Percentiles rank a stretch among this genome's conserved stretches.
phyloP scores from a whole-genome alignment of 495 filamentous ascomycete species.

The Neurospora sp. region DNA sequence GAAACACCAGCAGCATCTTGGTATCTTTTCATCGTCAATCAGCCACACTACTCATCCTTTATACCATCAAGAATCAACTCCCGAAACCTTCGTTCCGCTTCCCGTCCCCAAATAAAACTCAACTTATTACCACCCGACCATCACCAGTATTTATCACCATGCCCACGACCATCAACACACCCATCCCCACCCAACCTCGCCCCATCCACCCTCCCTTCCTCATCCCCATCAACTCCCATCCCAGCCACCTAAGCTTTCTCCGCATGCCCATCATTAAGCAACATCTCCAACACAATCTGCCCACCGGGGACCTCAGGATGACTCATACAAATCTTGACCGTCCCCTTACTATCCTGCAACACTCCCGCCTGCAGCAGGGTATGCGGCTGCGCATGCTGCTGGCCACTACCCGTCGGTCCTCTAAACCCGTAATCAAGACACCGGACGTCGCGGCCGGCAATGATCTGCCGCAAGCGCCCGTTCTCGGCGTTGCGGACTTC shows the following conservation, averaged over 20 bases:
- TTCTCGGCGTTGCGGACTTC: constrained; percentile 97
- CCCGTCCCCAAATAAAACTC: not conserved
- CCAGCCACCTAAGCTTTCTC: constrained; percentile 41
- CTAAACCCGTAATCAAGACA: constrained; percentile 78
- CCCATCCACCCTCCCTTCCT: not conserved
- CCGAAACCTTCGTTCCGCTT: not conserved
- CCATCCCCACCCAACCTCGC: not conserved
- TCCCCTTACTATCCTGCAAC: constrained; percentile 39
- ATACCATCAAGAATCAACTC: not conserved
- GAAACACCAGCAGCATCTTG: not conserved
- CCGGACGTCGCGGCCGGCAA: constrained; percentile 77
- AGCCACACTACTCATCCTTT: not conserved
- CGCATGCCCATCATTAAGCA: constrained; percentile 88
- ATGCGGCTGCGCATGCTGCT: constrained; percentile 7
- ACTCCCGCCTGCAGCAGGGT: not conserved
- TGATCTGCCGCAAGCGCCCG: constrained; percentile 84
- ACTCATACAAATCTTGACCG: constrained; percentile 89
- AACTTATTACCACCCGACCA: not conserved
- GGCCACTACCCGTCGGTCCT: constrained; percentile 35
- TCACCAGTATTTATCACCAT: not conserved
- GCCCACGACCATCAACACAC: not conserved
- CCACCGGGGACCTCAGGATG: constrained; percentile 74
- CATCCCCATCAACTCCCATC: not conserved
- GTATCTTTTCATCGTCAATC: not conserved
- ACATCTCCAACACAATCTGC: constrained; percentile 83